phyloP scores from a whole-genome alignment of 441 rosid genomes.

The Gossypium schwendimanii region DNA sequence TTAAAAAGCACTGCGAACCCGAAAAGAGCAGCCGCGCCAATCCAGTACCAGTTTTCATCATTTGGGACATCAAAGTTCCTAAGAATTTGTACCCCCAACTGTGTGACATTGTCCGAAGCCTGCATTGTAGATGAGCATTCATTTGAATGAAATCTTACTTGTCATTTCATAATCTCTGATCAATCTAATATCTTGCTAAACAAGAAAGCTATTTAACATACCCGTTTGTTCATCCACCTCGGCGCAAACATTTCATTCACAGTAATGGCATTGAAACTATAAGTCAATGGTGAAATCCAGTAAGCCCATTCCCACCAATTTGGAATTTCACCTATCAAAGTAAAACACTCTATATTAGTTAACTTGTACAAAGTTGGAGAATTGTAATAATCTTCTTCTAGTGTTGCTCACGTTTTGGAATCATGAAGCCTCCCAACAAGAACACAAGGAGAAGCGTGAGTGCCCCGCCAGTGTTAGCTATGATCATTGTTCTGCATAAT shows the following conservation, averaged over 20 bases:
- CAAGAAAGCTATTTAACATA: slow-evolving; percentile 14
- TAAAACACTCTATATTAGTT: not conserved
- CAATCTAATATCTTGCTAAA: too few species aligned
- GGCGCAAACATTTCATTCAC: slow-evolving; percentile 71
- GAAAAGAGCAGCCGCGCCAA: slow-evolving; percentile 50
- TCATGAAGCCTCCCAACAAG: slow-evolving; percentile 77
- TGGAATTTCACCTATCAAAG: slow-evolving; percentile 52
- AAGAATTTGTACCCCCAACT: slow-evolving; percentile 54
- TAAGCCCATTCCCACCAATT: slow-evolving; percentile 82
- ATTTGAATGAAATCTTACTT: too few species aligned
- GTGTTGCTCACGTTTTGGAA: slow-evolving; percentile 46
- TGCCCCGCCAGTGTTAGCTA: slow-evolving; percentile 69
- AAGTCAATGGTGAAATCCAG: slow-evolving; percentile 76
- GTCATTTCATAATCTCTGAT: too few species aligned
- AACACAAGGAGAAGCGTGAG: slow-evolving; percentile 50
- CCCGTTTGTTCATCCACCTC: slow-evolving; percentile 74
- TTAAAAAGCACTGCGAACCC: slow-evolving; percentile 64
- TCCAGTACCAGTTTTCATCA: slow-evolving; percentile 75
- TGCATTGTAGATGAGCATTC: slow-evolving; percentile 19
- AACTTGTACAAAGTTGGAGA: not conserved
- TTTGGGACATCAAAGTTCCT: slow-evolving; percentile 35
- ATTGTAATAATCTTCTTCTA: not conserved
- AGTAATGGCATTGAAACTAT: slow-evolving; percentile 56
- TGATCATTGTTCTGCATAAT: slow-evolving; percentile 67
- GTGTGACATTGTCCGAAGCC: slow-evolving; percentile 38